Base-by-base conservation (phyloP, 1,284 basidiomycete genomes). In the Apiotrichum montevideense region DNA sequence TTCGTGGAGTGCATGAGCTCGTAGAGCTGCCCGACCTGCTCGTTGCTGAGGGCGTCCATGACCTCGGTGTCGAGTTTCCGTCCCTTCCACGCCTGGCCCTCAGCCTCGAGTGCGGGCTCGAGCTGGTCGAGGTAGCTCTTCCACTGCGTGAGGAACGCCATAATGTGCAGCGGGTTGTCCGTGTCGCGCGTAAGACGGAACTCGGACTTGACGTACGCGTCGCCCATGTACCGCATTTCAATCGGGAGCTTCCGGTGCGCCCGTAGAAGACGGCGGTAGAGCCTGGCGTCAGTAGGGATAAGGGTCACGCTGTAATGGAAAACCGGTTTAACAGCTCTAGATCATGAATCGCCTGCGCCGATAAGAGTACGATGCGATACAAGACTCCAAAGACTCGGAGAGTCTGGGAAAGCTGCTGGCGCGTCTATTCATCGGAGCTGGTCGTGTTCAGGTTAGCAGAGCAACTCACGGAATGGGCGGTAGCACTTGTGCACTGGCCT, bases 141-240 rank as follows among this genome's bases (percentile, higher is more conserved):
- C 93, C 93, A 96, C 67, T 95, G 88, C 4, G 86, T 87, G 14
- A 96, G 79, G 71, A 97, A 97, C 2, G 90, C 91, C 71, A 96
- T 92, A 62, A 95, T 84, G 72, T 95, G 85, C 5, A 87, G 80
- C 2, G 90, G 88, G 76, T 96, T 95, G 37, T 85, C 85, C 10
- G 85, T 83, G n/a, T 82, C 78, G 63, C 79, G 83, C 61, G 94
- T 92, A 50, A 86, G 80, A 21, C 87, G 84, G 72, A 95, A 96
- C 74, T 97, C 92, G 63, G 86, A 83, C 78, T 90, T 95, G 56
- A 95, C 82, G 70, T 95, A 96, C 40, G 82, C 81, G 73, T 97
- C 92, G 35, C 93, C 92, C 58, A 95, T 79, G 41, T 82, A 85
- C 15, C 90, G 82, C 87, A 95, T 90, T 62, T 93, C 91, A 7